Evolutionary conservation across 345 rosid genomes (phyloP).

Genomic region (Chamaenerion angustifolium): DNA sequence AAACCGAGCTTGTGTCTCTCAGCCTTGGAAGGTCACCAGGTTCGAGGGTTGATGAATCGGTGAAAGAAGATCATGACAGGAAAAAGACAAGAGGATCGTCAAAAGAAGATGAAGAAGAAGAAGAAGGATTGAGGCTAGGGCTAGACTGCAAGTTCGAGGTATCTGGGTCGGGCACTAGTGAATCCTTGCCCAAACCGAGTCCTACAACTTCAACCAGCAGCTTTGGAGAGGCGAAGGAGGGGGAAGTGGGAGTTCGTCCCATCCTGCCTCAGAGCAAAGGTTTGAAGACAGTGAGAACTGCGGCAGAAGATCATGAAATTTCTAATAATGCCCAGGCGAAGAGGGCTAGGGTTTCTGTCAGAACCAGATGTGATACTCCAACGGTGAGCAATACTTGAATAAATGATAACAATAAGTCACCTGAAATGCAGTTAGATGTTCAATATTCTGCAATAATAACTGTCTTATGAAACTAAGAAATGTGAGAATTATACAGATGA

Average conservation of each 20-base stretch:
- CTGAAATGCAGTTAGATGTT: too few species aligned
- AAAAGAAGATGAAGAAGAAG: too few species aligned
- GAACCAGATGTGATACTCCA: slow-evolving; percentile 73
- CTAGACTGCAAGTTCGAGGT: slow-evolving; percentile 43
- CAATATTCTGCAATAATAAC: too few species aligned
- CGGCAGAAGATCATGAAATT: slow-evolving; percentile 32
- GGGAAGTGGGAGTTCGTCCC: slow-evolving; percentile 14
- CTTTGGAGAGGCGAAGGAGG: slow-evolving; percentile 27
- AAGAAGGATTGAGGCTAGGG: slow-evolving; percentile 29
- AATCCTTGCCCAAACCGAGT: slow-evolving; percentile 12
- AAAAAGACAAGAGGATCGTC: background rate
- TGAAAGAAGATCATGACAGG: slow-evolving; percentile 20
- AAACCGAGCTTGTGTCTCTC: slow-evolving; percentile 46
- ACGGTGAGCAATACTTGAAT: slow-evolving; percentile 48
- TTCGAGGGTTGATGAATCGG: slow-evolving; percentile 8
- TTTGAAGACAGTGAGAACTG: slow-evolving; percentile 25
- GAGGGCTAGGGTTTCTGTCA: slow-evolving; percentile 71
- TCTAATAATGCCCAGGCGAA: slow-evolving; percentile 21
- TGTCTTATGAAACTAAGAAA: too few species aligned
- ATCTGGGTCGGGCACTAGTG: background rate
- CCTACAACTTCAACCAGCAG: slow-evolving; percentile 10
- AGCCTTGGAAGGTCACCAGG: slow-evolving; percentile 40
- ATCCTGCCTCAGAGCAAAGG: slow-evolving; percentile 24
- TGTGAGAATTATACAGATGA: slow-evolving; percentile 27
- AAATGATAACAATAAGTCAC: too few species aligned